Percentiles rank a stretch among this genome's conserved stretches.
Evolutionary conservation across 768 basidiomycete genomes (phyloP).

Genomic region (Nevesoporus exiguus): DNA sequence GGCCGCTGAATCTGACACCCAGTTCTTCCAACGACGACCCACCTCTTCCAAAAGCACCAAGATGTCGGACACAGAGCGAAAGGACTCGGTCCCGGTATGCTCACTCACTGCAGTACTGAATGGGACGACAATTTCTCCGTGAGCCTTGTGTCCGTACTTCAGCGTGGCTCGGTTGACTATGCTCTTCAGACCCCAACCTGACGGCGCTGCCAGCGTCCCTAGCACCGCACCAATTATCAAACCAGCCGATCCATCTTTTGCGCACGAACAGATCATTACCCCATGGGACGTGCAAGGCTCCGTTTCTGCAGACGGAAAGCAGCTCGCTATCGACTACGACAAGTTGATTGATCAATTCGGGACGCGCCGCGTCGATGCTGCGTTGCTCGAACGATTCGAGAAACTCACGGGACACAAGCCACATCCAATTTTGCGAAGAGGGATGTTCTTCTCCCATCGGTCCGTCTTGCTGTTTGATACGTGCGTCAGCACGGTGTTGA

Average conservation of each 20-base stretch:
- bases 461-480: conserved; percentile 32
- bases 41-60: neutral
- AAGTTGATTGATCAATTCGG: conserved; percentile 94
- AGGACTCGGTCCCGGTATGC: conserved; percentile 25
- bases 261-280: conserved; percentile 78
- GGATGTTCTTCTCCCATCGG: conserved; percentile 99
- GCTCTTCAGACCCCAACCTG: conserved; percentile 13
- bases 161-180: neutral
- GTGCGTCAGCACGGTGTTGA: neutral
- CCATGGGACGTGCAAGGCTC: conserved; percentile 98
- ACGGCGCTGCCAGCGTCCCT: conserved; percentile 1
- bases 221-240: conserved; percentile 29
- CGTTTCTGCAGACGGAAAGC: conserved; percentile 81
- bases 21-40: neutral
- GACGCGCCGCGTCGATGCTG: conserved; percentile 73
- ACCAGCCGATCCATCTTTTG: conserved; percentile 27
- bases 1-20: neutral
- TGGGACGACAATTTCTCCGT: conserved; percentile 31
- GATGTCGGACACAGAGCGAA: conserved; percentile 26
- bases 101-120: conserved; percentile 27
- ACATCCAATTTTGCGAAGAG: conserved; percentile 83
- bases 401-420: conserved; percentile 83
- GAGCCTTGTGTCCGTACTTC: conserved; percentile 11
- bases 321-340: conserved; percentile 94
- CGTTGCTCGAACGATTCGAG: conserved; percentile 85